Evolutionary conservation across 116 monocot species (phyloP).

Genomic region (Dioscorea cayenensis): DNA sequence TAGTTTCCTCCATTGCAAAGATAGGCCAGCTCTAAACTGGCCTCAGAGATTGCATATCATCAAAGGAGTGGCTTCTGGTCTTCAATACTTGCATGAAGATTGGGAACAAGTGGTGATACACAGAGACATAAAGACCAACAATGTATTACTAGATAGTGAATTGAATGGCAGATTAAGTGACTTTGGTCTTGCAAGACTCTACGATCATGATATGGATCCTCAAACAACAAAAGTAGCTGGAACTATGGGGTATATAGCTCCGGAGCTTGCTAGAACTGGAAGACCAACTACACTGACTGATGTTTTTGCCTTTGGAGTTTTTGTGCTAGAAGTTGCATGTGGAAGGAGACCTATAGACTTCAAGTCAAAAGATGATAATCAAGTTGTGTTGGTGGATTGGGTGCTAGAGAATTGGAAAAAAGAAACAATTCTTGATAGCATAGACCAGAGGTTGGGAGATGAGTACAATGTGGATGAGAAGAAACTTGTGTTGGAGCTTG

Average conservation of each 20-base stretch:
- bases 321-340: conserved; percentile 42
- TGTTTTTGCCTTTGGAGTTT: conserved; percentile 40
- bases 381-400: conserved; percentile 21
- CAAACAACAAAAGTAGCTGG: conserved; percentile 36
- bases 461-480: background rate
- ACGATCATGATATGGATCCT: conserved; percentile 28
- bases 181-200: conserved; percentile 32
- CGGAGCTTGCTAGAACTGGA: conserved; percentile 35
- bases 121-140: conserved; percentile 29
- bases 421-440: background rate
- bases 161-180: conserved; percentile 19
- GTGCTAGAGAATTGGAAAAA: conserved; percentile 13
- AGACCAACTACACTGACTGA: conserved; percentile 30
- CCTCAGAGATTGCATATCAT: conserved; percentile 32
- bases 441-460: conserved; percentile 4
- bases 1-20: conserved; percentile 15
- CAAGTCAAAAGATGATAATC: background rate
- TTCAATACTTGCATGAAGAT: conserved; percentile 49
- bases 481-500: conserved; percentile 17
- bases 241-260: conserved; percentile 48
- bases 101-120: conserved; percentile 49
- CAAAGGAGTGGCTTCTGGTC: conserved; percentile 36
- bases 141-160: conserved; percentile 21
- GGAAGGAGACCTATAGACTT: conserved; percentile 28
- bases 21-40: conserved; percentile 21